These are phyloP conservation scores for Geopyxis carbonaria DNA, from an alignment of 495 filamentous ascomycete genomes.

Conservation along the genomic window DNA sequence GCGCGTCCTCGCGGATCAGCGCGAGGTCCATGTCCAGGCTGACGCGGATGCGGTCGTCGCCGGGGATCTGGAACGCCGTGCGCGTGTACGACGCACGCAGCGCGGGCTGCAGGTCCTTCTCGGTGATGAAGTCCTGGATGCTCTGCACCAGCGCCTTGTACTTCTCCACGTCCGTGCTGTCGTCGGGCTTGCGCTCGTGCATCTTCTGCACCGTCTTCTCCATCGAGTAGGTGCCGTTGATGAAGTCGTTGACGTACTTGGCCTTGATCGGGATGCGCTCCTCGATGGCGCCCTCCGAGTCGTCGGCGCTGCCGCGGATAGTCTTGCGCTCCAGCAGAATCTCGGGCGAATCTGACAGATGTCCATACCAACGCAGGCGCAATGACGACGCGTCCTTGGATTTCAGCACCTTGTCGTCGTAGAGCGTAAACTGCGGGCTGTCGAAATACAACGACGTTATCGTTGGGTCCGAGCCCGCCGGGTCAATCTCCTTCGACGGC, in stretches of 20 bases:
- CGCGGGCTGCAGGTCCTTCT: conserved; percentile 63
- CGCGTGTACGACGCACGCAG: conserved; percentile 84
- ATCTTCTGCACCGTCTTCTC: conserved; percentile 80
- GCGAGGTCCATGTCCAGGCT: conserved; percentile 85
- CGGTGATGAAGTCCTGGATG: conserved; percentile 63
- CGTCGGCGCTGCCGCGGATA: conserved; percentile 48
- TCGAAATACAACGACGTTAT: conserved; percentile 96
- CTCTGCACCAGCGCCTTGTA: conserved; percentile 57
- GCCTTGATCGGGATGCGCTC: conserved; percentile 71
- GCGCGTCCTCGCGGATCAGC: conserved; percentile 77
- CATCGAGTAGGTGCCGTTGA: conserved; percentile 75
- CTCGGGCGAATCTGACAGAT: conserved; percentile 56
- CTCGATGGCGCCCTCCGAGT: conserved; percentile 34
- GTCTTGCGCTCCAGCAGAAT: conserved; percentile 82
- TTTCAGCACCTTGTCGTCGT: conserved; percentile 65
- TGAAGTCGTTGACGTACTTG: conserved; percentile 81
- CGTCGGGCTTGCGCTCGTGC: conserved; percentile 42
- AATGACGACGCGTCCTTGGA: conserved; percentile 64
- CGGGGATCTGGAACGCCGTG: conserved; percentile 90
- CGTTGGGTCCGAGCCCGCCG: conserved; percentile 62
- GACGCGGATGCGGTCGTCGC: conserved; percentile 76
- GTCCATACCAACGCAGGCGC: conserved; percentile 79
- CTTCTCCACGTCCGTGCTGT: conserved; percentile 46
- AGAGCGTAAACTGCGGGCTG: conserved; percentile 64
- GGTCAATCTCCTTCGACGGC: conserved; percentile 58